Conservation (phyloP, 257 asterid genomes). For the Solanum medicagineum region DNA sequence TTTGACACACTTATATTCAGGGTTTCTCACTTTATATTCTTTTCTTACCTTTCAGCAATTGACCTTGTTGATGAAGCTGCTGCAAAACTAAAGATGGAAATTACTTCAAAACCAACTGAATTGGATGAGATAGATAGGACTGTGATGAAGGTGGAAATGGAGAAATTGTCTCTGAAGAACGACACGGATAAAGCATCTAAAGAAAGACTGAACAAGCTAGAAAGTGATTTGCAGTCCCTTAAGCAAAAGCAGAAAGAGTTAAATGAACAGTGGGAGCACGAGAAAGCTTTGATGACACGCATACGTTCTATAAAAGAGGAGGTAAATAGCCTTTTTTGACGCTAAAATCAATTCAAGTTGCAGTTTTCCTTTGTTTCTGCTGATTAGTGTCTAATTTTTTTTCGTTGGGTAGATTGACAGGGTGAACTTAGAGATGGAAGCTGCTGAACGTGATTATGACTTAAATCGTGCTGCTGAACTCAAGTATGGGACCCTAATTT, state of each 20-base stretch:
- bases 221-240: constrained; percentile 55
- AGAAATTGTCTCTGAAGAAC: constrained; percentile 70
- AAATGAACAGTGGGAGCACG: constrained; percentile 78
- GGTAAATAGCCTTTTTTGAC: constrained; percentile 22
- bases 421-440: constrained; percentile 90
- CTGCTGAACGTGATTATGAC: constrained; percentile 94
- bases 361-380: not conserved
- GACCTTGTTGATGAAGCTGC: constrained; percentile 99
- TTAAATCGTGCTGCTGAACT: constrained; percentile 93
- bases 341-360: not conserved
- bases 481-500: constrained; percentile 69
- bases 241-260: constrained; percentile 58
- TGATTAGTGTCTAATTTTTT: not conserved
- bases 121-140: constrained; percentile 78
- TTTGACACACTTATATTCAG: not conserved
- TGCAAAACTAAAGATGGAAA: constrained; percentile 92
- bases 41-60: constrained; percentile 47
- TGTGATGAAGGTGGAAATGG: constrained; percentile 87
- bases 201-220: constrained; percentile 67
- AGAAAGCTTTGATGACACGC: constrained; percentile 62
- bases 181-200: constrained; percentile 81
- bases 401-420: constrained; percentile 52
- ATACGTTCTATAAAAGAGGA: constrained; percentile 78
- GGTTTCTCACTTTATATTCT: not conserved
- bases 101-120: constrained; percentile 85